These are phyloP conservation scores for Ampelocalamus luodianensis DNA, from an alignment of 176 grass and related monocot genomes.

Conservation along the genomic window DNA sequence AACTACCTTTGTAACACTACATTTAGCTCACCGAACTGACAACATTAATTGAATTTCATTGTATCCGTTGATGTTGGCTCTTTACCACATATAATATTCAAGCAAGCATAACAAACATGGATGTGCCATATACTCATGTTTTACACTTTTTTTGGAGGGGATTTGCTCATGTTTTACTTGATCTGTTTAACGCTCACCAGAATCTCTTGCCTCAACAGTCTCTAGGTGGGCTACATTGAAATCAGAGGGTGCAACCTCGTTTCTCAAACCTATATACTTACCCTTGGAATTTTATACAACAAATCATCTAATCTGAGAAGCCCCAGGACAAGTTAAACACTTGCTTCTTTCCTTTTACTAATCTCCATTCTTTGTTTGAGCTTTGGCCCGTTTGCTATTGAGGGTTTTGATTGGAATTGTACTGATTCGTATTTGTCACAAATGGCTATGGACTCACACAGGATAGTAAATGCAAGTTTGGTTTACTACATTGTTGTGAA, in stretches of 20 bases:
- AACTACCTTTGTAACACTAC: not conserved
- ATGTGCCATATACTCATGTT: slow-evolving; percentile 15
- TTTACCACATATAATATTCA: not conserved
- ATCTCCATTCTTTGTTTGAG: not conserved
- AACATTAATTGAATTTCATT: not conserved
- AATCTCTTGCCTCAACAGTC: slow-evolving; percentile 1
- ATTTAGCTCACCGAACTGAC: not conserved
- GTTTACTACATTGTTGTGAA: not conserved
- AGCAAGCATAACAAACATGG: not conserved
- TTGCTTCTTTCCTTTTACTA: slow-evolving; percentile 2
- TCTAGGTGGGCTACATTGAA: not conserved
- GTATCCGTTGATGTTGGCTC: not conserved
- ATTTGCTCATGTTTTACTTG: slow-evolving; percentile 27
- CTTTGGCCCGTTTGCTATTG: not conserved
- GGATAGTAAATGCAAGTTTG: not conserved
- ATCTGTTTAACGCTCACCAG: slow-evolving; percentile 1
- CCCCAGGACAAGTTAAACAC: not conserved
- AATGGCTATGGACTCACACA: not conserved
- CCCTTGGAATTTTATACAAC: slow-evolving; percentile 23
- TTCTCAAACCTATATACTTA: not conserved
- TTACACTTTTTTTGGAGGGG: not conserved
- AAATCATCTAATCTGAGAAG: not conserved
- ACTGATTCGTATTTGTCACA: slow-evolving; percentile 1
- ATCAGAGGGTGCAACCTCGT: not conserved
- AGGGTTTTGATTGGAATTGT: not conserved